Conservation (phyloP, 441 rosid species). For the Aleurites moluccanus region DNA sequence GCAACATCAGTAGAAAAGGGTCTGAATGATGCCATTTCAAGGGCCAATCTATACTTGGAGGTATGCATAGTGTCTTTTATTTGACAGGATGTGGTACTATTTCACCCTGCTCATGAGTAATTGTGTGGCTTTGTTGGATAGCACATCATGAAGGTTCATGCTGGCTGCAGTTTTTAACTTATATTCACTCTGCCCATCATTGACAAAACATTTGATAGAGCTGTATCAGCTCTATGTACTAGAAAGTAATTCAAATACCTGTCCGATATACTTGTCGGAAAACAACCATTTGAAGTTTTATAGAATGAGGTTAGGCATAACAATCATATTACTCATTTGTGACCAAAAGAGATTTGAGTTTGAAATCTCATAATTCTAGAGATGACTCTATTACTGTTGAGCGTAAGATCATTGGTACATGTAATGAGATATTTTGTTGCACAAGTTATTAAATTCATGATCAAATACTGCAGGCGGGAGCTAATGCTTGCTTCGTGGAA, state of each 20-base stretch:
- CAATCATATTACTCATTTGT: no score
- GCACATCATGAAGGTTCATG: not conserved
- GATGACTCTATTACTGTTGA: no score
- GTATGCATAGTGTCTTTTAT: constrained; percentile 17
- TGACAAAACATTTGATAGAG: not conserved
- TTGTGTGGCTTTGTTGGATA: not conserved
- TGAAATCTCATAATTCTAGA: no score
- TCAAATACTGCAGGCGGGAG: constrained; percentile 41
- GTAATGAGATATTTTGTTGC: not conserved
- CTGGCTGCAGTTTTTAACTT: not conserved
- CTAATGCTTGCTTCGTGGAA: constrained; percentile 56
- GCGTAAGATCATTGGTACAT: not conserved
- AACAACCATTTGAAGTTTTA: no score
- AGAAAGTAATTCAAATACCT: no score
- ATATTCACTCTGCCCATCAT: not conserved
- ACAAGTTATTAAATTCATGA: not conserved
- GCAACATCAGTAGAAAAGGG: constrained; percentile 47
- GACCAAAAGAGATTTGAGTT: no score
- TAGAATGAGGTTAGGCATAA: no score
- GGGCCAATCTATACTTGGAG: constrained; percentile 56
- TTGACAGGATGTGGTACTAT: not conserved
- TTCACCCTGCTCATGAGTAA: not conserved
- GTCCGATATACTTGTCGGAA: no score
- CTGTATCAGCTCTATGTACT: not conserved
- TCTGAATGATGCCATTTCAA: constrained; percentile 50